A percentile compares a stretch with the other conserved stretches of the same genome.
Conservation (phyloP, 306 rosid species). For the Abrus precatorius region DNA sequence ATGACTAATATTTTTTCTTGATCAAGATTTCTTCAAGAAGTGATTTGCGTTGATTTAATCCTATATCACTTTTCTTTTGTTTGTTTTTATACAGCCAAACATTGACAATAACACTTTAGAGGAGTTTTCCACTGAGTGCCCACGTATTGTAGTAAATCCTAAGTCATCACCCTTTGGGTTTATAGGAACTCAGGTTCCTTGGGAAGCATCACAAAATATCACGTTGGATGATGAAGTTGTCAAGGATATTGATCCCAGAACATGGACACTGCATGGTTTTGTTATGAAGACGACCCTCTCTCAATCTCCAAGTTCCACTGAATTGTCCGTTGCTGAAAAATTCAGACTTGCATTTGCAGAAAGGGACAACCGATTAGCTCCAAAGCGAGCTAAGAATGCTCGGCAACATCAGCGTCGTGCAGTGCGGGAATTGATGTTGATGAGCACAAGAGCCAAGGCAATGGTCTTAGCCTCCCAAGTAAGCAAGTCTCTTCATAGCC, state of each 20-base stretch:
- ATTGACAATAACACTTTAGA: conserved; percentile 75
- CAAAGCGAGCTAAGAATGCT: conserved; percentile 89
- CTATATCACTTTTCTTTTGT: conserved; percentile 23
- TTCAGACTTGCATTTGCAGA: conserved; percentile 94
- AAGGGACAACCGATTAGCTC: conserved; percentile 86
- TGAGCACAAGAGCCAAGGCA: conserved; percentile 78
- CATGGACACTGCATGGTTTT: conserved; percentile 75
- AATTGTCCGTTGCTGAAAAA: conserved; percentile 86
- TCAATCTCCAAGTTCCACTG: conserved; percentile 51
- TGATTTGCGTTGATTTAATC: conserved; percentile 13
- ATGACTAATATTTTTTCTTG: conserved; percentile 22
- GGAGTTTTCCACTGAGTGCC: conserved; percentile 75
- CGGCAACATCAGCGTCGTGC: conserved; percentile 93
- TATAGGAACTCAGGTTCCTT: conserved; percentile 68
- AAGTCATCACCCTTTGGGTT: conserved; percentile 77
- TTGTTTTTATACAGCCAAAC: conserved; percentile 64
- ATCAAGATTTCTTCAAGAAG: conserved; percentile 8
- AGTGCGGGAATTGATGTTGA: conserved; percentile 72
- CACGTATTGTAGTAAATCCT: conserved; percentile 80
- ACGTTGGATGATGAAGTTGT: conserved; percentile 65
- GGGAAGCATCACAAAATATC: conserved; percentile 72
- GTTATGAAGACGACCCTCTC: conserved; percentile 50
- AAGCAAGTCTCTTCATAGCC: conserved; percentile 63
- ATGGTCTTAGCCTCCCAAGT: conserved; percentile 75
- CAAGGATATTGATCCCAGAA: conserved; percentile 71